These are phyloP conservation scores for Penicillium sp. DNA, from an alignment of 2,329 filamentous ascomycete genomes.

Conservation along the genomic window DNA sequence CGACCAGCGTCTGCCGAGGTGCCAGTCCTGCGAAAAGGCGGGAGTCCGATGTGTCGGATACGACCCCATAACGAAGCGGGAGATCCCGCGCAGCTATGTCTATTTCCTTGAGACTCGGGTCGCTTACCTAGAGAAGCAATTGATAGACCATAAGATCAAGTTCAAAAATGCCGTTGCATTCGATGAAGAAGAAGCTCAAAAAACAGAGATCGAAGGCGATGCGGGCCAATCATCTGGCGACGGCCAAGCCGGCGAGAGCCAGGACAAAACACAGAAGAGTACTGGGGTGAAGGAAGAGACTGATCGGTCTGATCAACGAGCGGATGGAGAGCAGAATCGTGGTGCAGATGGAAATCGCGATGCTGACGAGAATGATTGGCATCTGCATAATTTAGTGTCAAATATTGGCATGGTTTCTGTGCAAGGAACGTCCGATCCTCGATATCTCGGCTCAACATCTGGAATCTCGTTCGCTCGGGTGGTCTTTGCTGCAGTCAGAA, in stretches of 20 bases:
- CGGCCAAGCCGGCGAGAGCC: slow-evolving; percentile 12
- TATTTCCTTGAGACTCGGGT: slow-evolving; percentile 89
- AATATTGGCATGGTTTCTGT: slow-evolving; percentile 72
- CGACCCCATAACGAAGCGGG: slow-evolving; percentile 91
- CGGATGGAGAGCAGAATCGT: slow-evolving; percentile 18
- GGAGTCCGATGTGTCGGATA: slow-evolving; percentile 87
- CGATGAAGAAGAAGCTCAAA: slow-evolving; percentile 46
- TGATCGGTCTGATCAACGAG: slow-evolving; percentile 12
- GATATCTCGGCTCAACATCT: slow-evolving; percentile 77
- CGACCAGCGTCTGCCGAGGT: slow-evolving; percentile 87
- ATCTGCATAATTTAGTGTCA: slow-evolving; percentile 61
- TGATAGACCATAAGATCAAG: slow-evolving; percentile 63
- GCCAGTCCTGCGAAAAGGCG: slow-evolving; percentile 89
- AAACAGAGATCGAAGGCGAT: slow-evolving; percentile 28
- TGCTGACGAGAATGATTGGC: slow-evolving; percentile 53
- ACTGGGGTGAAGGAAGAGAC: slow-evolving; percentile 22
- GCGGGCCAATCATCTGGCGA: slow-evolving; percentile 18
- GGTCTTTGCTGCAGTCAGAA: slow-evolving; percentile 88
- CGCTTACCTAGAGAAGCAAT: slow-evolving; percentile 71
- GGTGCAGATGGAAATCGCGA: slow-evolving; percentile 24
- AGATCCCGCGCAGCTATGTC: slow-evolving; percentile 89
- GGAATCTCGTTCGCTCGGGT: slow-evolving; percentile 92
- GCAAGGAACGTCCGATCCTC: slow-evolving; percentile 69
- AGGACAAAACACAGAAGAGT: slow-evolving; percentile 14
- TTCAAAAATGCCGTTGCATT: slow-evolving; percentile 68